These are phyloP conservation scores for Cryptococcus sp. DNA, from an alignment of 1,284 basidiomycete species.

Conservation along the genomic window DNA sequence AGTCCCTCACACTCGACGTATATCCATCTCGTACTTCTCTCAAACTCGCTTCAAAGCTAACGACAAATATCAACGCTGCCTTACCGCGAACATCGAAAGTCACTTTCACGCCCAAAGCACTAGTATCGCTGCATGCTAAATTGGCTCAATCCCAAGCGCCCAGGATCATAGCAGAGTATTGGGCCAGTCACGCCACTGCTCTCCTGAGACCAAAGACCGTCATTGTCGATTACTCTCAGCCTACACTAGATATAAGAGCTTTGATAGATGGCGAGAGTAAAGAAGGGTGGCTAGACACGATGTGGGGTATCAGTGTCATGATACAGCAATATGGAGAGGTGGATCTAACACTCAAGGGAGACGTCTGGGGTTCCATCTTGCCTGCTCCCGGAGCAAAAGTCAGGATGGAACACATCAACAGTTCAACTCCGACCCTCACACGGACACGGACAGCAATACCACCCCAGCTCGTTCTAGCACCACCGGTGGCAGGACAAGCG, in stretches of 20 bases:
- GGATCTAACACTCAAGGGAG: slow-evolving; percentile 10
- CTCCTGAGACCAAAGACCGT: slow-evolving; percentile 12
- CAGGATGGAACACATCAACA: neutral
- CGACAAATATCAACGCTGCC: neutral
- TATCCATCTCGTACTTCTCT: slow-evolving; percentile 16
- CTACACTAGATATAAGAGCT: slow-evolving; percentile 1
- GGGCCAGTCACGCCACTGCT: slow-evolving; percentile 12
- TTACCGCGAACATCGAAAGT: slow-evolving; percentile 2
- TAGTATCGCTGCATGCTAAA: slow-evolving; percentile 9
- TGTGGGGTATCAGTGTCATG: slow-evolving; percentile 13
- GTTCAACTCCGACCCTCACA: too few species aligned
- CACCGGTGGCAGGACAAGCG: too few species aligned
- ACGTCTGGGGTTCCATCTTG: slow-evolving; percentile 12
- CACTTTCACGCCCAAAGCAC: slow-evolving; percentile 7
- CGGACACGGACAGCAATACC: too few species aligned
- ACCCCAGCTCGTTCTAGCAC: too few species aligned
- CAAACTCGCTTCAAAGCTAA: slow-evolving; percentile 12
- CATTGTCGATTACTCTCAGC: slow-evolving; percentile 9
- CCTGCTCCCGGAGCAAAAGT: slow-evolving; percentile 13
- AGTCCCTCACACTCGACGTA: slow-evolving; percentile 9
- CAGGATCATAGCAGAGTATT: slow-evolving; percentile 16
- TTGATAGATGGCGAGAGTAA: neutral
- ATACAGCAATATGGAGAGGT: slow-evolving; percentile 14
- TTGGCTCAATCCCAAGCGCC: slow-evolving; percentile 12
- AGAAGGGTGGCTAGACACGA: slow-evolving; percentile 13